Percentiles rank a stretch among this genome's conserved stretches.
Conservation (phyloP, 31 red algal genomes). For the Odonthalia washingtoniensis region DNA sequence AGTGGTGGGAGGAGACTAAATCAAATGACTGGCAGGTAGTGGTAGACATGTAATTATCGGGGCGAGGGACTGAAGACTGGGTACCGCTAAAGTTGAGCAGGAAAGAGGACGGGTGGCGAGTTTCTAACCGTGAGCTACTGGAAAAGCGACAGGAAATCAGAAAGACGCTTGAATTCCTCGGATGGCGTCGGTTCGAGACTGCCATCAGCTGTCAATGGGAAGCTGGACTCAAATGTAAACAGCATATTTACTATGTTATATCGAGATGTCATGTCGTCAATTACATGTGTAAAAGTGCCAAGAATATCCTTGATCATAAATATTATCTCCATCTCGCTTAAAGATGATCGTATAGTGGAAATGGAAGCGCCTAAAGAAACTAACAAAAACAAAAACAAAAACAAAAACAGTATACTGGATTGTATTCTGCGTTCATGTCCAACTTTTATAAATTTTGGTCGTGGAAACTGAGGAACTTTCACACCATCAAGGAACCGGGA, state of each 20-base stretch:
- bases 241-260: slow-evolving; percentile 78
- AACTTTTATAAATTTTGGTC: no score
- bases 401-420: no score
- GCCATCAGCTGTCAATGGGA: slow-evolving; percentile 69
- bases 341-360: no score
- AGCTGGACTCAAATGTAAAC: slow-evolving; percentile 52
- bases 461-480: no score
- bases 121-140: slow-evolving; percentile 62
- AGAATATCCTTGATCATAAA: slow-evolving; percentile 46
- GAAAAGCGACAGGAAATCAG: slow-evolving; percentile 71
- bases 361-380: no score
- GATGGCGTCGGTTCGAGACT: slow-evolving; percentile 50
- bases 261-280: slow-evolving; percentile 68
- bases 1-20: no score
- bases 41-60: slow-evolving; percentile 64
- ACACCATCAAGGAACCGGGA: no score
- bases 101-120: slow-evolving; percentile 60
- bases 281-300: slow-evolving; percentile 55
- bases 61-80: slow-evolving; percentile 60
- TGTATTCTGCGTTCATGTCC: no score
- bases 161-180: slow-evolving; percentile 66
- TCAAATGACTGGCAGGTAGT: slow-evolving; percentile 72
- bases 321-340: no score
- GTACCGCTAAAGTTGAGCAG: slow-evolving; percentile 51
- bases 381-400: no score